These are phyloP conservation scores for Trichoderma gracile DNA, from an alignment of 2,329 filamentous ascomycete species.

Conservation along the genomic window DNA sequence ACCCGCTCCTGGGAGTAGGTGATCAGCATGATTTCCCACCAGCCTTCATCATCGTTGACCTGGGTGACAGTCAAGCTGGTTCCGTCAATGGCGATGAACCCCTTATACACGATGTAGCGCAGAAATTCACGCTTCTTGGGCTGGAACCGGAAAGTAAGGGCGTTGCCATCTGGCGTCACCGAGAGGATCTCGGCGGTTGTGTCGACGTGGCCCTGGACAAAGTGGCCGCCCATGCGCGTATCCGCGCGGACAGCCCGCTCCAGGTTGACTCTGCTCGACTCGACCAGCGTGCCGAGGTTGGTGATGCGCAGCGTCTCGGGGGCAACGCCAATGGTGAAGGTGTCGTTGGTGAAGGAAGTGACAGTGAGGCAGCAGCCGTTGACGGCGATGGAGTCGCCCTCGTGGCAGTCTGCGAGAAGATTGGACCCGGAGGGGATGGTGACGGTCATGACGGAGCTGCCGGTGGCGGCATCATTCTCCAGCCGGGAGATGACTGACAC, in stretches of 20 bases:
- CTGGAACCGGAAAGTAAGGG: constrained; percentile 79
- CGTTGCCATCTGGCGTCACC: constrained; percentile 81
- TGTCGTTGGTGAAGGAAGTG: constrained; percentile 53
- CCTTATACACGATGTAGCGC: constrained; percentile 92
- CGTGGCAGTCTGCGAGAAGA: constrained; percentile 80
- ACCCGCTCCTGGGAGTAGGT: constrained; percentile 94
- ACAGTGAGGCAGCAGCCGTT: constrained; percentile 97
- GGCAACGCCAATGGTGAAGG: constrained; percentile 90
- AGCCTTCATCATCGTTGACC: constrained; percentile 76
- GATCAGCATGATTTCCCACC: constrained; percentile 98
- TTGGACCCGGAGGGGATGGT: constrained; percentile 62
- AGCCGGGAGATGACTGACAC: constrained; percentile 78
- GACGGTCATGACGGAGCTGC: constrained; percentile 90
- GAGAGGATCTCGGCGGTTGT: constrained; percentile 75
- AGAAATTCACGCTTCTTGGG: constrained; percentile 70
- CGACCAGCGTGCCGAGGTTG: constrained; percentile 75
- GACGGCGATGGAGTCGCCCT: constrained; percentile 91
- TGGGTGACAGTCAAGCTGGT: constrained; percentile 90
- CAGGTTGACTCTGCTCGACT: constrained; percentile 77
- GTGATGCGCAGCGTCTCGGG: constrained; percentile 95
- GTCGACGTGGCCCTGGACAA: constrained; percentile 97
- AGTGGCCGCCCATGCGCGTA: constrained; percentile 97
- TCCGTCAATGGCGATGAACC: constrained; percentile 90
- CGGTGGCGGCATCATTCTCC: constrained; percentile 75
- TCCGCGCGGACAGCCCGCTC: constrained; percentile 88